Base-by-base conservation (phyloP, 2,329 filamentous ascomycete species). In the Xylariaceae sp. region DNA sequence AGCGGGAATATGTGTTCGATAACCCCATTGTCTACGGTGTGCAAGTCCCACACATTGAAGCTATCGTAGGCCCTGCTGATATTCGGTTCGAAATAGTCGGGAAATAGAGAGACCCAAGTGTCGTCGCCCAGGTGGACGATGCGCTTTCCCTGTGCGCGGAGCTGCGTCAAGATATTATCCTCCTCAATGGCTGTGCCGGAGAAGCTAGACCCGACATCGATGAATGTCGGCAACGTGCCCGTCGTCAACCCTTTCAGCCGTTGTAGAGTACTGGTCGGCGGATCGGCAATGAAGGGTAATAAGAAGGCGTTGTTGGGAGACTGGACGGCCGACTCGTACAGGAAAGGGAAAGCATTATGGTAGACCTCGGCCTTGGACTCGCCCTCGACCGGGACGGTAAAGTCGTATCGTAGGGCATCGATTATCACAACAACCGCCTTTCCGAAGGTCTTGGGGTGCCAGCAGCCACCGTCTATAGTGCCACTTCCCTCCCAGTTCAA, bases 21-120 rank as follows among this genome's bases (percentile, higher is more conserved):
- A 16, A 98, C 92, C 1, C 92, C 92, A 56, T 96, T 90, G 59
- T 98, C 92, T 3, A 98, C 86, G 0, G 92, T 97, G 61, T 97
- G 88, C 53, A 98, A 65, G 61, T 98, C 92, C 88, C 88, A 96
- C 5, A 97, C 92, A 57, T 97, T 96, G 67, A 98, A 94, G 46
- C 90, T 97, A 60, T 97, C 90, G 61, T 95, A 98, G 0, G 92
- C 79, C 52, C 74, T 78, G 51, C 89, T 95, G 40, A 96, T 78
- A 40, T 90, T 85, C 7, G 81, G 68, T 60, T 95, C 83, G 55
- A 98, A 98, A 61, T 94, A 88, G n/a, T 75, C 86, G 0, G 92
- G 92, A 59, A 97, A 98, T 12, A 98, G 69, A 30, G 87, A 76
- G 50, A 88, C 85, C 92, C 92, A 98, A 4, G 92, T 98, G 64